A percentile compares a stretch with the other conserved stretches of the same genome.
phyloP scores from a whole-genome alignment of 129 eudicot species.

The Apium graveolens region DNA sequence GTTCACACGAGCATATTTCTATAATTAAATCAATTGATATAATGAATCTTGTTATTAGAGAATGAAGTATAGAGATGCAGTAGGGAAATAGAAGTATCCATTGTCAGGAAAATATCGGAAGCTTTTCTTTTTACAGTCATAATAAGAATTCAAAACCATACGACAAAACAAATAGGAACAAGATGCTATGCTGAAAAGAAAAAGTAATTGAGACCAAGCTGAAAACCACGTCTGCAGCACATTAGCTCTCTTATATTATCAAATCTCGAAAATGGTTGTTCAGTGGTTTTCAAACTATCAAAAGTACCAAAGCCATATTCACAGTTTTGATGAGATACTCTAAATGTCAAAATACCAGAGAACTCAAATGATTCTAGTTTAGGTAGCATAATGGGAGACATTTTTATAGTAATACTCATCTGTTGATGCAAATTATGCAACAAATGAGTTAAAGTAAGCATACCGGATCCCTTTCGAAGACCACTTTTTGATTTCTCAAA shows the following conservation, averaged over 20 bases:
- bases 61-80: no score
- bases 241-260: neutral
- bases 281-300: no score
- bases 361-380: neutral
- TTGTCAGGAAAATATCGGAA: neutral
- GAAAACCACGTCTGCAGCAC: neutral
- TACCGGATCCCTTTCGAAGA: slow-evolving; percentile 35
- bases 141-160: no score
- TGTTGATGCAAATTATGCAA: neutral
- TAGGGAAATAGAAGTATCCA: no score
- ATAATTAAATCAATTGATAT: no score
- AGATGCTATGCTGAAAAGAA: neutral
- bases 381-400: neutral
- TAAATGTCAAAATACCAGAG: neutral
- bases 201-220: neutral
- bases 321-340: neutral
- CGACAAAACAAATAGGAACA: neutral
- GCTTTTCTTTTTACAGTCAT: neutral
- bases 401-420: neutral
- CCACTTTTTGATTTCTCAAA: slow-evolving; percentile 44
- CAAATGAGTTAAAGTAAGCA: neutral
- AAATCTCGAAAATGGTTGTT: neutral
- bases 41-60: no score
- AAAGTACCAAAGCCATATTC: neutral
- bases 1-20: neutral